phyloP scores from a whole-genome alignment of 179 eudicot genomes.

The Monotropa hypopitys region DNA sequence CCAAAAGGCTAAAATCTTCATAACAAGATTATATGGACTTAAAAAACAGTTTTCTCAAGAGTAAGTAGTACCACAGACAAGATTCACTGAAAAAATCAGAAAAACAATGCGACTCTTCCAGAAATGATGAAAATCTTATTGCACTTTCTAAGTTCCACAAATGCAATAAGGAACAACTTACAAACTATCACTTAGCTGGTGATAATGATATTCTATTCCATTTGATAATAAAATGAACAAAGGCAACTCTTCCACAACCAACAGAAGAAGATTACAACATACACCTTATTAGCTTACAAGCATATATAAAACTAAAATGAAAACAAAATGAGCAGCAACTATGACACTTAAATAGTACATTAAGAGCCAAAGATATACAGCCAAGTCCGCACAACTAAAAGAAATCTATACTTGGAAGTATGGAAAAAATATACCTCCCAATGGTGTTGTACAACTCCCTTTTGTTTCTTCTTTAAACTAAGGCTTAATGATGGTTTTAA shows the following conservation, averaged over 20 bases:
- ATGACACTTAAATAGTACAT: not conserved
- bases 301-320: not conserved
- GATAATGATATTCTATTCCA: not conserved
- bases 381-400: not conserved
- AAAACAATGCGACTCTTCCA: not conserved
- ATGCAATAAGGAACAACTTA: not conserved
- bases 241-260: not conserved
- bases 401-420: not conserved
- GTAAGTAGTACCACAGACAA: not conserved
- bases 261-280: not conserved
- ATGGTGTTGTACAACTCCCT: constrained; percentile 46
- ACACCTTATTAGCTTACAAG: not conserved
- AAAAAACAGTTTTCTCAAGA: constrained; percentile 1
- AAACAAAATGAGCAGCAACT: not conserved
- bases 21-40: not conserved
- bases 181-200: not conserved
- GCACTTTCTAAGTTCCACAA: not conserved
- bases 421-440: constrained; percentile 51
- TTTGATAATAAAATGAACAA: not conserved
- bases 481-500: constrained; percentile 43
- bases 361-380: not conserved
- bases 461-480: constrained; percentile 58
- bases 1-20: not conserved
- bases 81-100: not conserved
- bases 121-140: not conserved